Base-by-base conservation (phyloP, 1,284 basidiomycete genomes). In the Singerocomus inundabilis region DNA sequence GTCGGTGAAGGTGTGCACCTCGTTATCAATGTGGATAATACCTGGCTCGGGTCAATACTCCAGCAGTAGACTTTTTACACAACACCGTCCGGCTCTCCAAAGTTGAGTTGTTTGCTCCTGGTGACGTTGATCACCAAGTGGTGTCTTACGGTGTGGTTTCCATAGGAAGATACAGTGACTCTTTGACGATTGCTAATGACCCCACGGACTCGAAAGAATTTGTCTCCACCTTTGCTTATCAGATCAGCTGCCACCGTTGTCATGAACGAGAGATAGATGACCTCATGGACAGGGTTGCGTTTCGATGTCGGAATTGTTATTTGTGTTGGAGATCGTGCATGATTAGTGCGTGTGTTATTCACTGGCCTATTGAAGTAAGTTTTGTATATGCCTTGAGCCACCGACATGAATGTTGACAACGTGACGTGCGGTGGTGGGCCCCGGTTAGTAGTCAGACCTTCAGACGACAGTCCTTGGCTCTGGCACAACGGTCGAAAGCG, bases 401-500 rank as follows among this genome's bases (percentile, higher is more conserved):
- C n/a, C n/a, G n/a, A n/a, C n/a, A n/a, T n/a, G n/a, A n/a, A n/a
- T n/a, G n/a, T n/a, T n/a, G n/a, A n/a, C n/a, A n/a, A n/a, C n/a
- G n/a, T n/a, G n/a, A n/a, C n/a, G n/a, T n/a, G n/a, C n/a, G n/a
- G n/a, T n/a, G n/a, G n/a, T n/a, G n/a, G n/a, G n/a, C n/a, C n/a
- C n/a, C n/a, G n/a, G n/a, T n/a, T n/a, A n/a, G n/a, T n/a, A n/a
- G n/a, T n/a, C n/a, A n/a, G n/a, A n/a, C n/a, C n/a, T n/a, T n/a
- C n/a, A n/a, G n/a, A n/a, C n/a, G n/a, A n/a, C n/a, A n/a, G n/a
- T n/a, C n/a, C n/a, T n/a, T n/a, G n/a, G n/a, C n/a, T n/a, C n/a
- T n/a, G 90, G 91, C 6, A 93, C 75, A 10, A 91, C 84, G 54
- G 93, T 78, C 26, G 82, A 85, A 18, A 93, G 77, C 4, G 79